These are phyloP conservation scores for Colletotrichum australisinense DNA, from an alignment of 2,329 filamentous ascomycete genomes.

Conservation along the genomic window DNA sequence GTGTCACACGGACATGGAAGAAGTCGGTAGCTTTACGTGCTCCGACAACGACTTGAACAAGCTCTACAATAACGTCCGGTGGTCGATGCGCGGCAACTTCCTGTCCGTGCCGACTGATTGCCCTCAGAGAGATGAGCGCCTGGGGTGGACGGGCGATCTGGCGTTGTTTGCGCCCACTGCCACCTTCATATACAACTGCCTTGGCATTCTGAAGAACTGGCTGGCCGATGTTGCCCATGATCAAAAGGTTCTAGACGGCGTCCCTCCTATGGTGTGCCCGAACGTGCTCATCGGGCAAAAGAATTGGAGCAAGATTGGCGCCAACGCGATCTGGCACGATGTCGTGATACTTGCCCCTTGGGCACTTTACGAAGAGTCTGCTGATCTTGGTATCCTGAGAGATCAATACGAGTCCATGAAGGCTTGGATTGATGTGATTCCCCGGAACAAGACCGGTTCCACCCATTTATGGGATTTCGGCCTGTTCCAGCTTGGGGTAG, in stretches of 20 bases:
- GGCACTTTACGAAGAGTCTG: conserved; percentile 21
- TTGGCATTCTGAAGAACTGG: conserved; percentile 26
- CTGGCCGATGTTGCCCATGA: conserved; percentile 36
- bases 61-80: conserved; percentile 20
- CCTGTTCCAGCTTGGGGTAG: conserved; percentile 16
- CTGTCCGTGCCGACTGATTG: conserved; percentile 33
- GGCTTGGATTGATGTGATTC: neutral
- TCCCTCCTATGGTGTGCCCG: conserved; percentile 46
- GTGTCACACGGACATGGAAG: conserved; percentile 29
- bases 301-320: conserved; percentile 31
- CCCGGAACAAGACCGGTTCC: conserved; percentile 6
- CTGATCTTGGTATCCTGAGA: neutral
- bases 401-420: conserved; percentile 25
- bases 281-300: conserved; percentile 37
- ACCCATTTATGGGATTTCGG: conserved; percentile 20
- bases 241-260: conserved; percentile 46
- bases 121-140: conserved; percentile 28
- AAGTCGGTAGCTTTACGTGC: conserved; percentile 17
- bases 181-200: conserved; percentile 14
- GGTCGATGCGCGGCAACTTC: conserved; percentile 33
- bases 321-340: conserved; percentile 36
- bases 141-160: conserved; percentile 31
- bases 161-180: conserved; percentile 27
- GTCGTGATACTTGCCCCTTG: conserved; percentile 24
- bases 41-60: conserved; percentile 19